Conservation (phyloP, 164 flowering plant species). For the Cinnamomum chago region DNA sequence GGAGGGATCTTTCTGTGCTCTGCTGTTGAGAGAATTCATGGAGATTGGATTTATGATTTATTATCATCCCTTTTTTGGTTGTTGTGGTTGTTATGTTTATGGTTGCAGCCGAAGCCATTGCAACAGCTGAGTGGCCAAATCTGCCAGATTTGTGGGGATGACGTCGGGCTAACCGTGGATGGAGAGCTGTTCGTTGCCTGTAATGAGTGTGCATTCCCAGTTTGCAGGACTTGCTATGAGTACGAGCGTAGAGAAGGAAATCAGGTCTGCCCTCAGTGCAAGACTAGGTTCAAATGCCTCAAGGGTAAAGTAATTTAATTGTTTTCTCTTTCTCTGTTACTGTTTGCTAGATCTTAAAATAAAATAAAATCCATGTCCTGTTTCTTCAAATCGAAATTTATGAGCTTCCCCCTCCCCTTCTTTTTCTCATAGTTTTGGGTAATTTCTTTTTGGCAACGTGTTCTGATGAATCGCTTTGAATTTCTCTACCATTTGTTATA, state of each 20-base stretch:
- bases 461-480: background rate
- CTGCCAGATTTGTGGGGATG: slow-evolving; percentile 61
- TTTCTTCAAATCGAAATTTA: no score
- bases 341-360: background rate
- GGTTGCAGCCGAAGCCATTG: slow-evolving; percentile 32
- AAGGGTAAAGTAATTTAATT: slow-evolving; percentile 26
- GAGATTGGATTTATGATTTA: background rate
- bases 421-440: background rate
- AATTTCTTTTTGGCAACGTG: background rate
- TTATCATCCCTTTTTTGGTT: background rate
- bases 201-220: slow-evolving; percentile 59
- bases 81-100: background rate
- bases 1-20: background rate
- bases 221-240: slow-evolving; percentile 57
- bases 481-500: background rate
- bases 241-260: slow-evolving; percentile 55
- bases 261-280: slow-evolving; percentile 60
- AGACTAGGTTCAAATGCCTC: slow-evolving; percentile 52
- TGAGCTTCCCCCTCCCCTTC: background rate
- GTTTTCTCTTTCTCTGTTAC: background rate
- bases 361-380: background rate
- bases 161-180: slow-evolving; percentile 43
- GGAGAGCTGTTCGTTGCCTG: slow-evolving; percentile 60
- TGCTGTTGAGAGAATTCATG: background rate
- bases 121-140: slow-evolving; percentile 38